Evolutionary conservation across 1,139 yeast species (phyloP), one percentile per base, ranked within the genome.

Genomic region (Lodderomyces oxycetoniae): DNA sequence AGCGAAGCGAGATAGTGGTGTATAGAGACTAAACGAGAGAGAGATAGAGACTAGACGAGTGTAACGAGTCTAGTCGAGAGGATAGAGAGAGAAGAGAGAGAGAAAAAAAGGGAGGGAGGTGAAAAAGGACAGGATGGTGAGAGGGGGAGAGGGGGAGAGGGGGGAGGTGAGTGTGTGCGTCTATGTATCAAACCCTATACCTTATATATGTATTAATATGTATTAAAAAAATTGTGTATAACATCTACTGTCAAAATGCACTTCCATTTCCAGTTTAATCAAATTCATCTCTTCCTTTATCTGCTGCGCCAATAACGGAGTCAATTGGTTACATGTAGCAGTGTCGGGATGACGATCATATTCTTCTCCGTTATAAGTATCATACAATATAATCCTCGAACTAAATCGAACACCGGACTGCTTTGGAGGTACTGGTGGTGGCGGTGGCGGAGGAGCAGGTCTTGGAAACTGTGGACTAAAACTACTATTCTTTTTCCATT

Each of bases 311-410:
- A 89, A 64, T 35, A 74, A 66, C 4, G 97, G 96, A 1, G 96
- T 89, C 57, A 89, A 67, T 52, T 83, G 88, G 58, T 89, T 88
- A 63, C 97, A 89, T 1, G 97, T 88, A 4, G 95, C 95, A 28
- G 82, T 71, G 45, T 88, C 97, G 0, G 97, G 96, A 44, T 83
- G 88, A 49, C 98, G 77, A 55, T 91, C 97, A 55, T 91, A 91
- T 46, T 86, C 96, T 12, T 75, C 79, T 31, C 82, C 80, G 41
- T 83, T 75, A 56, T 84, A 88, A 0, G 96, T 91, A 43, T 88
- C 95, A 57, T 81, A 91, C 32, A 91, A 71, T 9, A 87, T 75
- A 44, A 91, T 86, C 48, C 88, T 71, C 1, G 95, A 81, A 3
- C 95, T 82, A 57, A 91, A 91, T 31, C 77, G 61, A n/a, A 91